These are phyloP conservation scores for Areca catechu DNA, from an alignment of 176 grass and related monocot genomes.

Conservation along the genomic window DNA sequence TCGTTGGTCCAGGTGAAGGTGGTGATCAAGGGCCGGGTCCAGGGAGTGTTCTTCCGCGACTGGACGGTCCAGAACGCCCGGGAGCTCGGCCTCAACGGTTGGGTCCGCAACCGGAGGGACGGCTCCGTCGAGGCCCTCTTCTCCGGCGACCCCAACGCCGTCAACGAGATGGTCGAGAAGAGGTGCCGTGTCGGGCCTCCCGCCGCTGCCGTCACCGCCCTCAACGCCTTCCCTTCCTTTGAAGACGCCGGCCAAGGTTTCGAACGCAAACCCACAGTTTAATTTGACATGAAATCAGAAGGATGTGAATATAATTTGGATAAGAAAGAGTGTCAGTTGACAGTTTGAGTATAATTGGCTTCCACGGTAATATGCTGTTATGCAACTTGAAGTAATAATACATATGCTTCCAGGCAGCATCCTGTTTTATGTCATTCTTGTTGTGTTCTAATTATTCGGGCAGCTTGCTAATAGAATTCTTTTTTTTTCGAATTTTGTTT, in stretches of 20 bases:
- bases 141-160: constrained; percentile 39
- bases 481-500: no score
- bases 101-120: constrained; percentile 77
- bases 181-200: constrained; percentile 31
- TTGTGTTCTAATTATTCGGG: no score
- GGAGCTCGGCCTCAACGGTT: constrained; percentile 57
- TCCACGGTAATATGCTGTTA: no score
- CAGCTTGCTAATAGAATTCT: no score
- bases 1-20: constrained; percentile 28
- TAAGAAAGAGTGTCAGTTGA: no score
- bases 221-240: constrained; percentile 44
- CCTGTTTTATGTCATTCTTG: no score
- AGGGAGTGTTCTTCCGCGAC: constrained; percentile 71
- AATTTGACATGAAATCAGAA: neutral
- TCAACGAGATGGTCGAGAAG: constrained; percentile 62
- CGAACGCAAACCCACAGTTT: constrained; percentile 55
- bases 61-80: constrained; percentile 65
- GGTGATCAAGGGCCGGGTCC: constrained; percentile 67
- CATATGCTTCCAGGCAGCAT: no score
- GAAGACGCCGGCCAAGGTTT: constrained; percentile 45
- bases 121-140: constrained; percentile 74
- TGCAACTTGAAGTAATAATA: no score
- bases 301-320: no score
- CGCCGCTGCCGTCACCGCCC: constrained; percentile 42
- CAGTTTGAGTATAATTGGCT: no score